These are phyloP conservation scores for Podospora australis DNA, from an alignment of 495 filamentous ascomycete genomes.

Conservation along the genomic window DNA sequence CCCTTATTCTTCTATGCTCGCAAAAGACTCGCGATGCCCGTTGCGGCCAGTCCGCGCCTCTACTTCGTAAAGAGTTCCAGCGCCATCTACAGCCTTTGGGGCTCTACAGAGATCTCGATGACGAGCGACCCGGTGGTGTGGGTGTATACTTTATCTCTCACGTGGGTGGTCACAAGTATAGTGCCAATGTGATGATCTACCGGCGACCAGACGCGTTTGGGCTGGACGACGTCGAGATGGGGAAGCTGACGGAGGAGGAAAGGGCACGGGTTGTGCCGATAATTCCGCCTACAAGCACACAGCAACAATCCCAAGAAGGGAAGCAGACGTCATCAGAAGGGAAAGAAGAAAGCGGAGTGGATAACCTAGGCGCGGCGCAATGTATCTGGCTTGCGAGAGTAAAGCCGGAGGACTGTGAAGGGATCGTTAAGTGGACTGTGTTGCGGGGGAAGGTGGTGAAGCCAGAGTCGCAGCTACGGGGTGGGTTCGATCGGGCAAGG, in stretches of 20 bases:
- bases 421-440: slow-evolving; percentile 82
- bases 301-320: too few species aligned
- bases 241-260: slow-evolving; percentile 22
- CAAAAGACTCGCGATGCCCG: slow-evolving; percentile 89
- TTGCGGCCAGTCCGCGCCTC: slow-evolving; percentile 86
- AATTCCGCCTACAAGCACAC: too few species aligned
- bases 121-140: slow-evolving; percentile 81
- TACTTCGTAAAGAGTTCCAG: slow-evolving; percentile 81
- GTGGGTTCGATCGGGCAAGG: slow-evolving; percentile 79
- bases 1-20: slow-evolving; percentile 87
- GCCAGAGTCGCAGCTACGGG: slow-evolving; percentile 72
- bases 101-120: slow-evolving; percentile 78
- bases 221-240: slow-evolving; percentile 37
- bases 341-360: slow-evolving; percentile 13
- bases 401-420: slow-evolving; percentile 87
- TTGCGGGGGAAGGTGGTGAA: slow-evolving; percentile 92
- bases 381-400: slow-evolving; percentile 94
- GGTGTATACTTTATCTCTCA: slow-evolving; percentile 95
- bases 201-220: slow-evolving; percentile 58
- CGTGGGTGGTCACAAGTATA: slow-evolving; percentile 91
- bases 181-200: slow-evolving; percentile 89
- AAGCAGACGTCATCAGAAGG: too few species aligned
- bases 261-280: slow-evolving; percentile 12
- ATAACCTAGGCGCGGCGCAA: slow-evolving; percentile 61
- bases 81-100: slow-evolving; percentile 79